Percentiles rank a stretch among this genome's conserved stretches.
Evolutionary conservation across 2,329 filamentous ascomycete genomes (phyloP).

Genomic region (Decorospora gaudefroyi): DNA sequence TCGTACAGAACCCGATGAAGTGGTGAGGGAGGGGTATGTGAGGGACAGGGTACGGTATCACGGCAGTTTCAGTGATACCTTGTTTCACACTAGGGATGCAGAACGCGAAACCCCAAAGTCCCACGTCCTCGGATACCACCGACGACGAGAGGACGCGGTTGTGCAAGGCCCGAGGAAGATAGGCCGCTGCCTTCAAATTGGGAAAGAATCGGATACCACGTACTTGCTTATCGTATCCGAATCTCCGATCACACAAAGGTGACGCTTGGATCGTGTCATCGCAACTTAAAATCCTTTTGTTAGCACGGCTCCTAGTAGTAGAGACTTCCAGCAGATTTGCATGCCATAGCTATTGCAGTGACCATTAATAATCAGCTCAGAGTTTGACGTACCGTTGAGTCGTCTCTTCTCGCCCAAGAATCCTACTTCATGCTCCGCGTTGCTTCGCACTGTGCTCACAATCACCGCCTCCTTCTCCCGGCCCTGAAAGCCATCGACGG

Average conservation of each 20-base stretch:
- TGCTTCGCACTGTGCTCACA: conserved; percentile 92
- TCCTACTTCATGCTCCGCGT: conserved; percentile 82
- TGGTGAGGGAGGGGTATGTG: conserved; percentile 1
- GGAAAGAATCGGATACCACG: conserved; percentile 49
- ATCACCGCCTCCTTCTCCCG: conserved; percentile 95
- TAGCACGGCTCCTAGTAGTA: no score
- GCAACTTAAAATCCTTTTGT: conserved; percentile 66
- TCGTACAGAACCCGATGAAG: conserved; percentile 1
- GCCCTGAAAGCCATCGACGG: conserved; percentile 95
- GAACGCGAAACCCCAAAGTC: conserved; percentile 1
- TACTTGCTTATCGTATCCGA: conserved; percentile 89
- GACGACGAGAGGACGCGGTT: neutral
- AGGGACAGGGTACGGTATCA: conserved; percentile 18
- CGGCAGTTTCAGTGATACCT: conserved; percentile 23
- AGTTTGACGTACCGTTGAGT: conserved; percentile 73
- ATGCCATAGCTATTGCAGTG: neutral
- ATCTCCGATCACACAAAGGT: conserved; percentile 88
- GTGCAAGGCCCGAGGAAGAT: conserved; percentile 2
- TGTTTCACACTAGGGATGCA: conserved; percentile 9
- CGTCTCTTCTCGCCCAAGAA: conserved; percentile 91
- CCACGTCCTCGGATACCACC: conserved; percentile 17
- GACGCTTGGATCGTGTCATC: conserved; percentile 92
- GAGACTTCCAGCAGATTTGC: no score
- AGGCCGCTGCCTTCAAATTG: conserved; percentile 4
- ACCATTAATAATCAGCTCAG: no score